Conservation (phyloP, 1,284 basidiomycete genomes). For the Malassezia arunalokei region DNA sequence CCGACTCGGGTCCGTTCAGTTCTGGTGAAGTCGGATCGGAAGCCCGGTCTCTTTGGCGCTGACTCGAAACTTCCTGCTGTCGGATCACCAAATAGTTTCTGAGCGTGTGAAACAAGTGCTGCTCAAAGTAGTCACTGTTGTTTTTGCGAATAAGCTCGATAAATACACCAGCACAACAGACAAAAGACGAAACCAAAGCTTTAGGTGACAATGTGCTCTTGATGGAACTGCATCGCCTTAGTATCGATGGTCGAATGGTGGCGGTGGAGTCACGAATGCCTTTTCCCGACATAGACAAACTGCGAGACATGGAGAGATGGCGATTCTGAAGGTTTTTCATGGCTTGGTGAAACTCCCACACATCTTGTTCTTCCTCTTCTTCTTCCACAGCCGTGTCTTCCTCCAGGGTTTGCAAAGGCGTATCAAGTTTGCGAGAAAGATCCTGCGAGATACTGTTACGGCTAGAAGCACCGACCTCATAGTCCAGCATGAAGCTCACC, state of each 20-base stretch:
- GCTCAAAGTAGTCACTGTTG: slow-evolving; percentile 97
- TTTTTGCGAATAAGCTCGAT: slow-evolving; percentile 96
- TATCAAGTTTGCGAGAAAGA: neutral
- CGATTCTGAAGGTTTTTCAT: slow-evolving; percentile 13
- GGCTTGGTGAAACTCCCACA: slow-evolving; percentile 23
- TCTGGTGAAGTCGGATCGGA: neutral
- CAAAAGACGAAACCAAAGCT: slow-evolving; percentile 72
- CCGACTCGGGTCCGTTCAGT: neutral
- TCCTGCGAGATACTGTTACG: neutral
- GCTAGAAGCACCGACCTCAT: slow-evolving; percentile 15
- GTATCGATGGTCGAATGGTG: slow-evolving; percentile 27
- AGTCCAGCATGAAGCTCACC: slow-evolving; percentile 64
- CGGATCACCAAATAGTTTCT: slow-evolving; percentile 77
- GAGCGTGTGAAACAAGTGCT: slow-evolving; percentile 89
- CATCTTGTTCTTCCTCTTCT: slow-evolving; percentile 38
- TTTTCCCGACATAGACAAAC: slow-evolving; percentile 3
- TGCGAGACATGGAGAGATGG: neutral
- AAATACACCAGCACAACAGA: slow-evolving; percentile 75
- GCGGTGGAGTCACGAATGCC: slow-evolving; percentile 35
- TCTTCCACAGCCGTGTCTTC: slow-evolving; percentile 38
- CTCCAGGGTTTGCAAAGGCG: slow-evolving; percentile 11
- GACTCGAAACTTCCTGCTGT: slow-evolving; percentile 55
- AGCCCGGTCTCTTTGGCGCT: slow-evolving; percentile 16
- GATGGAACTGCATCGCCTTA: slow-evolving; percentile 29
- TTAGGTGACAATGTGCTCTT: slow-evolving; percentile 49